These are phyloP conservation scores for Candida ortonii DNA, from an alignment of 805 yeast species.

Conservation along the genomic window DNA sequence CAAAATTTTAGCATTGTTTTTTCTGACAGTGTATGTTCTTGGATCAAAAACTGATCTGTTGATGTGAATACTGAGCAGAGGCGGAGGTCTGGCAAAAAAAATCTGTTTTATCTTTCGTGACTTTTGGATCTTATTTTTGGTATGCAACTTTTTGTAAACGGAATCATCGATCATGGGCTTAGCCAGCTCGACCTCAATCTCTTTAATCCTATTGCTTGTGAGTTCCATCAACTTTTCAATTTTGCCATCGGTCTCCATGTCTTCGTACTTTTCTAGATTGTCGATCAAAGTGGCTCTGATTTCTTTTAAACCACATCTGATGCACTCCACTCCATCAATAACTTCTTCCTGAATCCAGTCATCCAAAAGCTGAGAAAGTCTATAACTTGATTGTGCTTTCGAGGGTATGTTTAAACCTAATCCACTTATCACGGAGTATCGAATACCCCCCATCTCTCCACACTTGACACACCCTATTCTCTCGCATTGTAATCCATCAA, in stretches of 20 bases:
- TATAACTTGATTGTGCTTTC: constrained; percentile 38
- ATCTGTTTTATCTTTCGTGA: constrained; percentile 83
- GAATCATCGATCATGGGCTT: constrained; percentile 78
- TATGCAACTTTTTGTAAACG: constrained; percentile 67
- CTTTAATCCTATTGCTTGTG: constrained; percentile 44
- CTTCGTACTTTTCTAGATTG: constrained; percentile 31
- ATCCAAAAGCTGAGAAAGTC: constrained; percentile 51
- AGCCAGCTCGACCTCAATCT: constrained; percentile 50
- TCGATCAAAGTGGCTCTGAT: constrained; percentile 49
- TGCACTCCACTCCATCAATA: constrained; percentile 92
- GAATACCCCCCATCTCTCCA: constrained; percentile 91
- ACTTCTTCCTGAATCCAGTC: constrained; percentile 79
- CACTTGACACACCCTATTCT: constrained; percentile 87
- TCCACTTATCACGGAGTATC: constrained; percentile 77
- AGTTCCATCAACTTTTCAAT: constrained; percentile 29
- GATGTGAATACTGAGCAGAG: constrained; percentile 78
- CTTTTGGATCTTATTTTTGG: constrained; percentile 69
- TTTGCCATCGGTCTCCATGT: constrained; percentile 15
- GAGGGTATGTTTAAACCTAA: constrained; percentile 66
- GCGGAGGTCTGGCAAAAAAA: constrained; percentile 76
- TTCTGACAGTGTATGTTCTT: constrained; percentile 73
- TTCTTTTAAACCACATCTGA: constrained; percentile 77
- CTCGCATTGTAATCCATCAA: constrained; percentile 86
- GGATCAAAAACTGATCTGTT: constrained; percentile 94
- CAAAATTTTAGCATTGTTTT: constrained; percentile 77